Conservation (phyloP, 2,329 filamentous ascomycete species). For the Cercospora zeae-maydis region DNA sequence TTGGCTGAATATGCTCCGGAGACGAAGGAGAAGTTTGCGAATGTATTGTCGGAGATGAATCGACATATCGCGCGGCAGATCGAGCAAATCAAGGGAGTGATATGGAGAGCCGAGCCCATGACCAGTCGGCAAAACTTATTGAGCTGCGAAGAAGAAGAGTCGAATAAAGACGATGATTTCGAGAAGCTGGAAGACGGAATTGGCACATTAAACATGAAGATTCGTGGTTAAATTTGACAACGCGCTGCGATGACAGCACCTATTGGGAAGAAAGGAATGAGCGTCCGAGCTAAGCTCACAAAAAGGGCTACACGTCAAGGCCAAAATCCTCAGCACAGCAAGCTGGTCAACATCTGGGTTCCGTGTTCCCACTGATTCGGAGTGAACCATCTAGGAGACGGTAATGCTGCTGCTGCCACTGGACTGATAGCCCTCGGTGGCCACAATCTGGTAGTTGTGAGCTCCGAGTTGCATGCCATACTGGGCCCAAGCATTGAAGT, state of each 20-base stretch:
- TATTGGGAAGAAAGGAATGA: neutral
- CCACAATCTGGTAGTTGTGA: conserved; percentile 43
- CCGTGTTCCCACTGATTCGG: neutral
- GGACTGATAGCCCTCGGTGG: conserved; percentile 45
- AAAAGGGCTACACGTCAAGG: neutral
- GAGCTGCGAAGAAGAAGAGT: neutral
- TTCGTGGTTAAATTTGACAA: neutral
- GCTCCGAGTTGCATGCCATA: conserved; percentile 30
- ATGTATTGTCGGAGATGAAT: conserved; percentile 6
- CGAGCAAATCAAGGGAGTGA: neutral
- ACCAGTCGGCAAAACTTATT: conserved; percentile 19
- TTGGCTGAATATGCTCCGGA: conserved; percentile 6
- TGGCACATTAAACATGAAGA: neutral
- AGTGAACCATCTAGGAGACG: conserved; percentile 22
- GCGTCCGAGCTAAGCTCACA: neutral
- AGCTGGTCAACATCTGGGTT: too few species aligned
- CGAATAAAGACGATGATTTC: neutral
- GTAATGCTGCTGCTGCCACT: conserved; percentile 40
- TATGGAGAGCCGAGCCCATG: conserved; percentile 19
- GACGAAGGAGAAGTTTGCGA: conserved; percentile 1
- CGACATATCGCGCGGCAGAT: neutral
- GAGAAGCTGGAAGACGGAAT: neutral
- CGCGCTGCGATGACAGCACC: neutral
- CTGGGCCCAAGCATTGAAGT: conserved; percentile 30
- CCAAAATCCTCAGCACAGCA: neutral